These are phyloP conservation scores for Starmerella bombicola DNA, from an alignment of 805 yeast genomes.

Conservation along the genomic window DNA sequence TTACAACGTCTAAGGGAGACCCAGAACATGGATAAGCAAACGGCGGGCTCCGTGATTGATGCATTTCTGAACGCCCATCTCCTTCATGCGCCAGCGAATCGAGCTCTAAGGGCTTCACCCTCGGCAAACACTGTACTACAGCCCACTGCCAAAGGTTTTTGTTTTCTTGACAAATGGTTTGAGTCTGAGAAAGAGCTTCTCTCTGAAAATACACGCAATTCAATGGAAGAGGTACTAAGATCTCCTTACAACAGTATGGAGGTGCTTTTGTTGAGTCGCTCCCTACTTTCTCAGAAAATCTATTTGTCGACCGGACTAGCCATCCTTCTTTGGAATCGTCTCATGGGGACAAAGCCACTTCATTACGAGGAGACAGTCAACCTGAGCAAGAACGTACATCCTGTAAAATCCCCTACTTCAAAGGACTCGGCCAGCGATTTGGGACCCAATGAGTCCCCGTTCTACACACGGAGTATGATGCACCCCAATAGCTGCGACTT, in stretches of 20 bases:
- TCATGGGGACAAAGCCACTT: slow-evolving; percentile 59
- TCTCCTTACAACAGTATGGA: slow-evolving; percentile 61
- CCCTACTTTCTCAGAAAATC: slow-evolving; percentile 42
- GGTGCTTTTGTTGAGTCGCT: slow-evolving; percentile 55
- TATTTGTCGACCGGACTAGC: slow-evolving; percentile 48
- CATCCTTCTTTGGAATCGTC: slow-evolving; percentile 46
- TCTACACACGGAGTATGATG: slow-evolving; percentile 63
- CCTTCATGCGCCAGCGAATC: slow-evolving; percentile 11
- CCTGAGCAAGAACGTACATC: background rate
- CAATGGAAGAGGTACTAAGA: slow-evolving; percentile 30
- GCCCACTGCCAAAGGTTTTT: slow-evolving; percentile 86
- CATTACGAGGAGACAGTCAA: slow-evolving; percentile 37
- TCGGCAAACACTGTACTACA: slow-evolving; percentile 35
- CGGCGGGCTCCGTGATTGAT: background rate
- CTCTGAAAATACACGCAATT: slow-evolving; percentile 28
- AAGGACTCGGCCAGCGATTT: background rate
- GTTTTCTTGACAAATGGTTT: slow-evolving; percentile 51
- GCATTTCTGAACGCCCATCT: slow-evolving; percentile 6
- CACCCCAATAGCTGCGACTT: slow-evolving; percentile 82
- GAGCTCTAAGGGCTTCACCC: background rate
- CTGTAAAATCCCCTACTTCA: background rate
- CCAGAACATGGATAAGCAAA: background rate
- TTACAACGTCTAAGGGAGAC: background rate
- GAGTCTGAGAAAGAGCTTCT: slow-evolving; percentile 41
- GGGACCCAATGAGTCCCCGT: slow-evolving; percentile 34